These are phyloP conservation scores for Lathyrus oleraceus DNA, from an alignment of 306 rosid species.

Conservation along the genomic window DNA sequence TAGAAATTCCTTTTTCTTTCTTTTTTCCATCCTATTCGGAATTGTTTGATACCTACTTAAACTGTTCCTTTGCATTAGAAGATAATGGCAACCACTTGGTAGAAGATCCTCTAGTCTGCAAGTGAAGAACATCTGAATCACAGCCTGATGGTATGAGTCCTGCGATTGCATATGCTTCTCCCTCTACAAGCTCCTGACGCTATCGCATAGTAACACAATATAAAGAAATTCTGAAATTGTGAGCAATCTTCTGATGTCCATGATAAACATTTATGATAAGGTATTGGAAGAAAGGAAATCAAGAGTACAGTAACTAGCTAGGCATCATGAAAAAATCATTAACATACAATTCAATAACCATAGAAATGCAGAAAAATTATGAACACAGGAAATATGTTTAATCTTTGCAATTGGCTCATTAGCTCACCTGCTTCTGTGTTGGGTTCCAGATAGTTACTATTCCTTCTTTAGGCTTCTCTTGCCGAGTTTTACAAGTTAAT, in stretches of 20 bases:
- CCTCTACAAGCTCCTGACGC: conserved; percentile 81
- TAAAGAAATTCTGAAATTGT: conserved; percentile 1
- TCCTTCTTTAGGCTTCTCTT: conserved; percentile 65
- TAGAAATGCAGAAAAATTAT: conserved; percentile 18
- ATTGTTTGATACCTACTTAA: conserved; percentile 50
- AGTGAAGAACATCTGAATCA: conserved; percentile 57
- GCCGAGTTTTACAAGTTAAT: conserved; percentile 47
- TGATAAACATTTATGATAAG: conserved; percentile 6
- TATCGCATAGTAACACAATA: conserved; percentile 44
- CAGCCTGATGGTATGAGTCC: conserved; percentile 67
- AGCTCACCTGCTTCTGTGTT: conserved; percentile 79
- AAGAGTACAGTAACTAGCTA: not conserved
- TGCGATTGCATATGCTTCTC: conserved; percentile 67
- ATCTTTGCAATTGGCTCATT: conserved; percentile 40
- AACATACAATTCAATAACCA: not conserved
- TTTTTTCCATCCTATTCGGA: conserved; percentile 12
- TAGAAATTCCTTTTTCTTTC: not conserved
- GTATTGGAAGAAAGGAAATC: conserved; percentile 13
- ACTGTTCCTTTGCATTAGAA: conserved; percentile 48
- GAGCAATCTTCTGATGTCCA: conserved; percentile 27
- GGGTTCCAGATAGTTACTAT: conserved; percentile 90
- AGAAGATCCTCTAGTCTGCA: conserved; percentile 73
- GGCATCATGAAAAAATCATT: not conserved
- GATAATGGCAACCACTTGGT: conserved; percentile 75
- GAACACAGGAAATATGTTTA: not conserved